Base-by-base conservation (phyloP, 225 moss, liverwort and hornwort genomes). In the Neckera pumila region DNA sequence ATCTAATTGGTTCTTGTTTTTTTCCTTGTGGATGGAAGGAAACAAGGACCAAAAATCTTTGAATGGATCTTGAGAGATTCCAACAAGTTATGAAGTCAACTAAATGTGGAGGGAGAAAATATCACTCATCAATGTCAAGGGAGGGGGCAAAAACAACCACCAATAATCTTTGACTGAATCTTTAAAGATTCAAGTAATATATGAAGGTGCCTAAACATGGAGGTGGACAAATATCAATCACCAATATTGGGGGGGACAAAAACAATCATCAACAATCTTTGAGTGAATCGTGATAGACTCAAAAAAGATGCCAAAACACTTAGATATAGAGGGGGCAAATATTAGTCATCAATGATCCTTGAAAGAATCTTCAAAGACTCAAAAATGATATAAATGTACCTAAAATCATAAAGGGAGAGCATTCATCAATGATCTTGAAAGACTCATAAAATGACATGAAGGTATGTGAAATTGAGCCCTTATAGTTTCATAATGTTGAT, bases 231-330 rank as follows among this genome's bases (percentile, higher is more conserved):
- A 36, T 1, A 22, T 53, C 76, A 76, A 34, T 53, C 9, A 76
- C 33, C 14, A 33, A 5, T 34, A 20, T 49, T 1, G 0, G 1
- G 6, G 0, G 12, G 21, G 8, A 0, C 3, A 9, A 51, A 49
- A 53, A 13, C 11, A 30, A 28, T 23, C 9, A 14, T 9, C 5
- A 13, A 71, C 27, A 27, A 31, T 56, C 17, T n/a, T 10, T 79
- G 17, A 38, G 0, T 53, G 27, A 7, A 38, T 38, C 10, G 57
- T 27, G 8, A 76, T 51, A 21, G 1, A 21, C 0, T 33, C 3
- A 51, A 76, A 51, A 49, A 51, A 34, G 1, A 8, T 51, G 13
- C 0, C 19, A 0, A 33, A 75, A 49, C 1, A 75, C 2, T 5
- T 13, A 34, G 2, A 21, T 34, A 12, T 34, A 5, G 0, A 34